A percentile compares a stretch with the other conserved stretches of the same genome.
phyloP scores from a whole-genome alignment of 1,284 basidiomycete species.

The Apiotrichum domesticum region DNA sequence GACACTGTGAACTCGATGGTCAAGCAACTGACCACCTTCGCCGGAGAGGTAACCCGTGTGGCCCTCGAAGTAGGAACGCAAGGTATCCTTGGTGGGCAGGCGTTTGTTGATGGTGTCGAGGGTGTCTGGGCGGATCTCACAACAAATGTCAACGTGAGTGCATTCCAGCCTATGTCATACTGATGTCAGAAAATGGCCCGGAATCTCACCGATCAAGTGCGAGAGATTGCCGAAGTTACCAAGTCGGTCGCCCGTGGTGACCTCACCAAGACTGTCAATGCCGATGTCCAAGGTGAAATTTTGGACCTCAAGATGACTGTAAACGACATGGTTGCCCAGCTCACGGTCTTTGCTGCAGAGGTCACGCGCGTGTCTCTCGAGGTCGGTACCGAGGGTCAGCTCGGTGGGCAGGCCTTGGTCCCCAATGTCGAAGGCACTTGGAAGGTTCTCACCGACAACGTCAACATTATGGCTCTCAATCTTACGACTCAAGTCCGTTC shows the following conservation, averaged over 20 bases:
- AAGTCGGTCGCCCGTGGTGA: constrained; percentile 94
- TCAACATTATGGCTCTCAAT: constrained; percentile 66
- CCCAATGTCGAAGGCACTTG: constrained; percentile 85
- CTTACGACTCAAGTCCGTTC: constrained; percentile 94
- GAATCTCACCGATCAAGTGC: constrained; percentile 93
- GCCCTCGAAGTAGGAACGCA: constrained; percentile 87
- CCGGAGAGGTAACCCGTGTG: constrained; percentile 90
- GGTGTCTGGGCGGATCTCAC: constrained; percentile 93
- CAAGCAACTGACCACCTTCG: constrained; percentile 82
- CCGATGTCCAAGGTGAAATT: constrained; percentile 96
- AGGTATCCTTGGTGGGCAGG: constrained; percentile 88
- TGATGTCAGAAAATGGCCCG: constrained; percentile 68
- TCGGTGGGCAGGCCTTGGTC: constrained; percentile 87
- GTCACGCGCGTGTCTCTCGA: constrained; percentile 81
- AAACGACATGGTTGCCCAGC: constrained; percentile 50
- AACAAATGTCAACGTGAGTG: constrained; percentile 71
- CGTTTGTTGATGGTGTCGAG: constrained; percentile 83
- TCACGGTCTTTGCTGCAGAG: constrained; percentile 54
- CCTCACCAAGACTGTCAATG: constrained; percentile 79
- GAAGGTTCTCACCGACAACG: constrained; percentile 91
- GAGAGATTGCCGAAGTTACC: constrained; percentile 93
- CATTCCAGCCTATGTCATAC: neutral
- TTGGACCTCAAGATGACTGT: constrained; percentile 71
- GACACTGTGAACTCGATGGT: constrained; percentile 66
- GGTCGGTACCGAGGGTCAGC: constrained; percentile 90